Evolutionary conservation across 139 green algal genomes (phyloP).

Genomic region (Chlorella vulgaris): DNA sequence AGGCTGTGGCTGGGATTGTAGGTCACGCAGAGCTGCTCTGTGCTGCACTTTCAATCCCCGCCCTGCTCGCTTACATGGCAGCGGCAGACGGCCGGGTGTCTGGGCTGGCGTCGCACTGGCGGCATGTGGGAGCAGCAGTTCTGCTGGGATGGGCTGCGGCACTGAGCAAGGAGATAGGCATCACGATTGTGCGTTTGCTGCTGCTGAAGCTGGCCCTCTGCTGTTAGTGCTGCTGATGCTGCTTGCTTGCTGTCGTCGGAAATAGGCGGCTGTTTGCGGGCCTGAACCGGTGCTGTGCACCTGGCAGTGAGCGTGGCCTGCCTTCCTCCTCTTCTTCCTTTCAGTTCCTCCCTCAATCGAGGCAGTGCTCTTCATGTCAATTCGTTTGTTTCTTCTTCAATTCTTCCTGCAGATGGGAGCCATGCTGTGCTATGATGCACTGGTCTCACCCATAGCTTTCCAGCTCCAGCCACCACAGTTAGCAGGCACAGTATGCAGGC

Average conservation of each 20-base stretch:
- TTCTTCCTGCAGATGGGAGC: slow-evolving; percentile 37
- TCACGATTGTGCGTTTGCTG: slow-evolving; percentile 59
- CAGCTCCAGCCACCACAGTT: not conserved
- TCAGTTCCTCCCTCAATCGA: too few relatives aligned
- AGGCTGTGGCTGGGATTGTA: slow-evolving; percentile 81
- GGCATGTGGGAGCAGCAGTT: slow-evolving; percentile 39
- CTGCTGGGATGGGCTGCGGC: slow-evolving; percentile 55
- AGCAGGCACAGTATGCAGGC: not conserved
- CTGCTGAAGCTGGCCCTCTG: not conserved
- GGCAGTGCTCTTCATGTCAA: too few relatives aligned
- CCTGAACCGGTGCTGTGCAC: too few relatives aligned
- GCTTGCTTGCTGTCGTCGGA: not conserved
- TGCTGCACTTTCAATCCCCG: slow-evolving; percentile 53
- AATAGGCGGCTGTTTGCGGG: too few relatives aligned
- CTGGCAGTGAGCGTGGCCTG: too few relatives aligned
- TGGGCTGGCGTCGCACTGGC: slow-evolving; percentile 44
- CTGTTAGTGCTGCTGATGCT: not conserved
- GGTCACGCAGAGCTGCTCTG: slow-evolving; percentile 77
- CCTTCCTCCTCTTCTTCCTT: too few relatives aligned
- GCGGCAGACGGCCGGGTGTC: slow-evolving; percentile 39
- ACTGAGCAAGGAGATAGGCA: slow-evolving; percentile 83
- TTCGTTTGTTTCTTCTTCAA: not conserved
- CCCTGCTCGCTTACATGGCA: slow-evolving; percentile 63
- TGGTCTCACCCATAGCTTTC: slow-evolving; percentile 48
- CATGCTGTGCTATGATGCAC: slow-evolving; percentile 64